Evolutionary conservation across 257 asterid species (phyloP), one percentile per base, ranked within the genome.

Genomic region (Cinchona pubescens): DNA sequence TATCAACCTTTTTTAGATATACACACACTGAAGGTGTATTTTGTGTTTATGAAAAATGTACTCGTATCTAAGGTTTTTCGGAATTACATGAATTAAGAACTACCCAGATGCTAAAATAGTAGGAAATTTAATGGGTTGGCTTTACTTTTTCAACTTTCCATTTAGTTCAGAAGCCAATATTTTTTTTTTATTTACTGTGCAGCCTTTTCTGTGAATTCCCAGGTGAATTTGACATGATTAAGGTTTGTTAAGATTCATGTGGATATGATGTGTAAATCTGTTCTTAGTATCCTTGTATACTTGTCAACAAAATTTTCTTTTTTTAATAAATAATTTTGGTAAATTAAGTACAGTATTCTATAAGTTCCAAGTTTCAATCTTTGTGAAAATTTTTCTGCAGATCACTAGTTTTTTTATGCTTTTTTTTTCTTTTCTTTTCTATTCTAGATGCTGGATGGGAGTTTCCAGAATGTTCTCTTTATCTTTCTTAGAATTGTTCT

Each of bases 71-170:
- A n/a, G 29, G 56, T 67, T 73, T 40, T 0, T 68, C 19, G 30
- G 43, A 37, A 60, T n/a, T n/a, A n/a, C n/a, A n/a, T n/a, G 68
- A 80, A 35, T 67, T 71, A 30, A 51, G 38, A 29, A 46, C 32
- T 21, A 73, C 81, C 81, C 81, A 30, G 69, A 71, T 81, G 77
- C 69, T 72, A 59, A 67, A 79, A 30, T 66, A 45, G 73, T 19
- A 34, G 66, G 30, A 46, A 40, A 67, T 53, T 64, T 59, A 3
- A 46, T 43, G 66, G 65, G 75, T 76, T 60, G 62, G 48, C 62
- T 63, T 73, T 73, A 46, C 45, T 71, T 82, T 76, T 46, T 51
- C 29, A 37, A 1, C 34, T 65, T 51, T 43, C 49, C 43, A 43
- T 71, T 25, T 34, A 15, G 32, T 45, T 60, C 30, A 53, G 34